Evolutionary conservation across 345 rosid species (phyloP), one percentile per base, ranked within the genome.

Genomic region (Acer yangbiense): DNA sequence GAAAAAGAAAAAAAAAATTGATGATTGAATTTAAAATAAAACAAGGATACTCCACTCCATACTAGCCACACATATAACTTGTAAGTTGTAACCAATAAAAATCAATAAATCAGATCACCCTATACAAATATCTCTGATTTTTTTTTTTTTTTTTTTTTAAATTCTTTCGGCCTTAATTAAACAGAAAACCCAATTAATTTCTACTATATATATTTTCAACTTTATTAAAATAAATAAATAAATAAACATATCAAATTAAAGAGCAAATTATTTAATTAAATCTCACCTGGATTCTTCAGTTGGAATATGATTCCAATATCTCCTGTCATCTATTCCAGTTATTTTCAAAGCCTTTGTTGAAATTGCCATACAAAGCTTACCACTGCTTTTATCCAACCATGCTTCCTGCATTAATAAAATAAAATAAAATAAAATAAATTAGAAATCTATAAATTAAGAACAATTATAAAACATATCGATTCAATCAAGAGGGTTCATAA

Each of bases 241-340:
- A 46, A 35, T 35, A 8, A 21, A 43, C 2, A 43, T 0, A 29
- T 32, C 54, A 25, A 44, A 20, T 16, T n/a, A 58, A 69, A 32
- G 48, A 67, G 10, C 7, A 46, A 10, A 69, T 12, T 20, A 23
- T 60, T 8, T 4, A 48, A 70, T 9, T 16, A 23, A 43, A 18
- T 18, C 12, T 25, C 4, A 95, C 99, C 99, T 92, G 68, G 98
- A 95, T 86, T 93, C 98, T n/a, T 86, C 89, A 17, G 93, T 87
- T 48, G 89, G 82, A 73, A 95, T 86, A 82, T 84, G 85, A 82
- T 84, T 87, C 99, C 99, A 95, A 76, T 95, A 93, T 84, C 98
- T 89, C 72, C 97, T 88, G 81, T 95, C 99, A 76, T 92, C 97
- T 13, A 95, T 88, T 25, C 98, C 98, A 0, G 98, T 92, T 39